Base-by-base conservation (phyloP, 495 filamentous ascomycete genomes). In the Gamarada debralockiae region DNA sequence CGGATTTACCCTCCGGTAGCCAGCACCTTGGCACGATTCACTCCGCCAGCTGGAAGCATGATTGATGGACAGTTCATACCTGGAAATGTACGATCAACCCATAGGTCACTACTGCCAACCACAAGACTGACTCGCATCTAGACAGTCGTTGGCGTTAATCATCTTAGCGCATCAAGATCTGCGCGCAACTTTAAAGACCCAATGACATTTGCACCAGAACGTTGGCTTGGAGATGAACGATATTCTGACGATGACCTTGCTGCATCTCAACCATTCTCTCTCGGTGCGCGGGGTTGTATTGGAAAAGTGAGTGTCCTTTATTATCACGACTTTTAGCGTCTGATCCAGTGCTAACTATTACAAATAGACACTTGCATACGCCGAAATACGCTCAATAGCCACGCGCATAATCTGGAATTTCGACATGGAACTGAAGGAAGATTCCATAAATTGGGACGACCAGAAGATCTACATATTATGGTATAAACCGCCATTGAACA, bases 211-310 rank as follows among this genome's bases (percentile, higher is more conserved):
- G 15, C 12, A 3, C 47, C 47, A 37, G 44, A 70, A 46, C 53
- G 70, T 2, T 72, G 67, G 66, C 9, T 45, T 10, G 40, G 68
- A 31, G 23, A 41, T 0, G 42, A 38, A 7, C 74, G 65, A 47
- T n/a, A n/a, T n/a, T n/a, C n/a, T n/a, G 33, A 42, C 1, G 68
- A 74, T 52, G 59, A 66, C 13, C 58, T 64, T 9, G 65, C 70
- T 17, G 70, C 70, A 3, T 61, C 75, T 23, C 74, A 81, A 55
- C 79, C 82, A 0, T 87, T 87, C 50, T 70, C 71, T 22, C 20
- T 76, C n/a, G 83, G 84, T 0, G 71, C 78, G 3, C 63, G 84
- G 14, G 79, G 82, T 55, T 86, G 82, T 53, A 65, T 84, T 18
- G 83, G 82, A 17, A 67, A 72, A 23, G 5, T 24, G 48, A 40